Conservation (phyloP, 495 filamentous ascomycete species). For the Pseudomonodictys pantanalensis region DNA sequence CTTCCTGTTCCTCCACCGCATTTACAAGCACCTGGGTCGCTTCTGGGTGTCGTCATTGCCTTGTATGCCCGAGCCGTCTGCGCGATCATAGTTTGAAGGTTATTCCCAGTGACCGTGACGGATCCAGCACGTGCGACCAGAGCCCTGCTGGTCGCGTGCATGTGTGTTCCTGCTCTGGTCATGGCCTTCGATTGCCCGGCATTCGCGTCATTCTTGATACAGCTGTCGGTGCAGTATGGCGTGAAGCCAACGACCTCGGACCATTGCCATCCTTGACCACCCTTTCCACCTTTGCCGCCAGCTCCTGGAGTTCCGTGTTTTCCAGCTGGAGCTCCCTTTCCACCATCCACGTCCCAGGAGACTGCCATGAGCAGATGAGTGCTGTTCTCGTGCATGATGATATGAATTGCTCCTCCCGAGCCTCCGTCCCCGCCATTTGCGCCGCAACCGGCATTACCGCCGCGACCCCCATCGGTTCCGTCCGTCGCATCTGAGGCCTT, state of each 20-base stretch:
- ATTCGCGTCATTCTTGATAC: background rate
- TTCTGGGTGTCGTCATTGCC: background rate
- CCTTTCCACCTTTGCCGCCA: slow-evolving; percentile 29
- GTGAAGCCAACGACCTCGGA: slow-evolving; percentile 1
- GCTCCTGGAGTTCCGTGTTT: slow-evolving; percentile 22
- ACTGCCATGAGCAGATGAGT: slow-evolving; percentile 24
- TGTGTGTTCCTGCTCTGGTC: background rate
- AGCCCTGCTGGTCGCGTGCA: background rate
- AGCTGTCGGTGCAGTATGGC: slow-evolving; percentile 5
- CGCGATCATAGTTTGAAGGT: background rate
- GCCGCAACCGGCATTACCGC: slow-evolving; percentile 15
- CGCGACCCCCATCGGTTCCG: slow-evolving; percentile 3
- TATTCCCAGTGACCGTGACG: background rate
- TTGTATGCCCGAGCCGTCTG: background rate
- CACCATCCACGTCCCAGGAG: slow-evolving; percentile 15
- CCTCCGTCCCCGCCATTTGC: slow-evolving; percentile 22
- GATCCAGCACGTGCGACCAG: background rate
- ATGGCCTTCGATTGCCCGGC: background rate
- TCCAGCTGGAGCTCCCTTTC: slow-evolving; percentile 31
- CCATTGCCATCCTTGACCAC: slow-evolving; percentile 30
- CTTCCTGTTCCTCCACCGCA: background rate
- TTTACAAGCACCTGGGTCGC: background rate
- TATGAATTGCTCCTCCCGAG: slow-evolving; percentile 16
- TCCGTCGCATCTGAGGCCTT: slow-evolving; percentile 8
- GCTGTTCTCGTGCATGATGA: slow-evolving; percentile 18